Percentiles rank a stretch among this genome's conserved stretches.
Conservation (phyloP, 2,329 filamentous ascomycete species). For the Lomentospora prolificans region DNA sequence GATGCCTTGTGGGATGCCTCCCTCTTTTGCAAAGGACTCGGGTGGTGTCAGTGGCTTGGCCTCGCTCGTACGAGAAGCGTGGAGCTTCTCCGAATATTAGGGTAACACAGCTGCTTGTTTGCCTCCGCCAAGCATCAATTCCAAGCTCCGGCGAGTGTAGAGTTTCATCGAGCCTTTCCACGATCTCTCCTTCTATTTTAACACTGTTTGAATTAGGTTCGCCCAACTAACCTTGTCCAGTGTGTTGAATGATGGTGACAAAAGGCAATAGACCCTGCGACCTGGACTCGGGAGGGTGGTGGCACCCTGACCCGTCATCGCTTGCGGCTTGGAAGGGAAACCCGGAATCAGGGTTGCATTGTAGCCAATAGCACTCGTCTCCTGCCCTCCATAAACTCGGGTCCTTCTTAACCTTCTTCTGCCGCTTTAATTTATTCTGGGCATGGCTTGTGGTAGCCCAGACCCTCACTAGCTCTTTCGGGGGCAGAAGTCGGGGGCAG, state of each 20-base stretch:
- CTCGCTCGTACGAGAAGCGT: not conserved
- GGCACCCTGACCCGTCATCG: not conserved
- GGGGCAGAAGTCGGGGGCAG: too few relatives aligned
- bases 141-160: too few relatives aligned
- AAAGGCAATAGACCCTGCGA: not conserved
- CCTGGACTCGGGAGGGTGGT: not conserved
- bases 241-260: not conserved
- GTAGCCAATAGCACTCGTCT: not conserved
- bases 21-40: not conserved
- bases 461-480: not conserved
- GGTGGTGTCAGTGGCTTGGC: not conserved
- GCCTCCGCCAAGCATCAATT: not conserved
- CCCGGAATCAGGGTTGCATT: slow-evolving; percentile 5
- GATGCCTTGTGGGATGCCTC: not conserved
- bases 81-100: not conserved
- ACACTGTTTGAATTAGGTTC: not conserved
- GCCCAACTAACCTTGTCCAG: too few relatives aligned
- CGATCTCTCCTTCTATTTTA: too few relatives aligned
- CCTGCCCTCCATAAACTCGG: not conserved
- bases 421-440: not conserved
- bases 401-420: not conserved
- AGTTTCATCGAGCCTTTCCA: too few relatives aligned
- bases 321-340: slow-evolving; percentile 2
- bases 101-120: not conserved
- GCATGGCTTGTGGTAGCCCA: not conserved